A percentile compares a stretch with the other conserved stretches of the same genome.
phyloP scores from a whole-genome alignment of 2,329 filamentous ascomycete species.

The Colletotrichum camelliae region DNA sequence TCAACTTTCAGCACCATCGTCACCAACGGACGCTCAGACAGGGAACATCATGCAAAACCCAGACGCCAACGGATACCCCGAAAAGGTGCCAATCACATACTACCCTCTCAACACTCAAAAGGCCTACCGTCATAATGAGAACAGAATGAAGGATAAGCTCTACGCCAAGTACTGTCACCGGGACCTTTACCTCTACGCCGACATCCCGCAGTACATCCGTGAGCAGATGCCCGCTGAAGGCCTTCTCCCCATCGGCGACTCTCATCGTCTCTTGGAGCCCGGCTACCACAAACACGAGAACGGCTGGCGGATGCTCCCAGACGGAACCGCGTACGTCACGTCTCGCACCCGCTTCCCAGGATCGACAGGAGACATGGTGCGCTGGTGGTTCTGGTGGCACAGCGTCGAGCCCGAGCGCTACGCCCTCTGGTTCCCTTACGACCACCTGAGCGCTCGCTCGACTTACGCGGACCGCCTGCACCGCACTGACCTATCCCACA shows the following conservation, averaged over 20 bases:
- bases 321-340: constrained; percentile 10
- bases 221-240: neutral
- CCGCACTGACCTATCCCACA: constrained; percentile 13
- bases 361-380: constrained; percentile 15
- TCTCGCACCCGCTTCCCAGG: constrained; percentile 14
- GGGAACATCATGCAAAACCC: neutral
- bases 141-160: neutral
- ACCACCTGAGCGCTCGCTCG: constrained; percentile 6
- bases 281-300: constrained; percentile 12
- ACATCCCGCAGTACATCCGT: constrained; percentile 12
- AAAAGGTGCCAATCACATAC: constrained; percentile 11
- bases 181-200: constrained; percentile 8
- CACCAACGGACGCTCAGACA: neutral
- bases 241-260: neutral
- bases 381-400: constrained; percentile 22
- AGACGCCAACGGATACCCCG: constrained; percentile 6
- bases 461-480: constrained; percentile 11
- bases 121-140: constrained; percentile 2
- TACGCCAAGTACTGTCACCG: constrained; percentile 10
- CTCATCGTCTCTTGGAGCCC: constrained; percentile 3
- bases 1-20: neutral
- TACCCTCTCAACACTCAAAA: constrained; percentile 8
- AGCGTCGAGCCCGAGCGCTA: constrained; percentile 19
- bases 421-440: constrained; percentile 17
- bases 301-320: constrained; percentile 6